Percentiles rank a stretch among this genome's conserved stretches.
These are phyloP conservation scores for Sclerotinia nivalis DNA, from an alignment of 2,329 filamentous ascomycete genomes.

Conservation along the genomic window DNA sequence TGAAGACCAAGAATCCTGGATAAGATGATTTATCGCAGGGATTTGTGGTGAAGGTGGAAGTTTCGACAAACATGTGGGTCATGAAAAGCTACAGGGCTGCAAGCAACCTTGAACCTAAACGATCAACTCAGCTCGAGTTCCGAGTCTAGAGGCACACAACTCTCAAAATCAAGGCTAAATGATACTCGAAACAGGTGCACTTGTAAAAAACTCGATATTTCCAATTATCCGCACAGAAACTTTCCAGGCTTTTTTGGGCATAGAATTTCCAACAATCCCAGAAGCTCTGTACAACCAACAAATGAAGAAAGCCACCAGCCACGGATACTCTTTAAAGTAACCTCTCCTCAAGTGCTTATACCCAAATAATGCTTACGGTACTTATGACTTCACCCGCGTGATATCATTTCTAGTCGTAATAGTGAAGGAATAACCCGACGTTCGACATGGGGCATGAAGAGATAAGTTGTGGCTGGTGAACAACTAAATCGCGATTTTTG, in stretches of 20 bases:
- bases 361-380: not conserved
- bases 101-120: constrained; percentile 3
- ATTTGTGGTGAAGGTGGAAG: not conserved
- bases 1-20: constrained; percentile 4
- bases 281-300: not conserved
- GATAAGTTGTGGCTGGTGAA: constrained; percentile 21
- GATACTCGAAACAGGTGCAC: not conserved
- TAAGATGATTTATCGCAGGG: constrained; percentile 3
- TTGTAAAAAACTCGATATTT: not conserved
- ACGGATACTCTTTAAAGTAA: not conserved
- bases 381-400: constrained; percentile 10
- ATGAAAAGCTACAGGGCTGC: constrained; percentile 5
- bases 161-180: constrained; percentile 13
- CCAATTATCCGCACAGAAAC: not conserved
- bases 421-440: not conserved
- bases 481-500: not conserved
- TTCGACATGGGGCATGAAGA: not conserved
- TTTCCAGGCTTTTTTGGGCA: not conserved
- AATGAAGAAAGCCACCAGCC: constrained; percentile 2
- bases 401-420: constrained; percentile 7
- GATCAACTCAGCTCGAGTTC: not conserved
- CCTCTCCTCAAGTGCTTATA: not conserved
- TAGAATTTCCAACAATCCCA: not conserved
- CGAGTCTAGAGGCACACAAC: not conserved
- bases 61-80: not conserved